Evolutionary conservation across 106 monocot genomes (phyloP).

Genomic region (Phalaenopsis aphrodite): DNA sequence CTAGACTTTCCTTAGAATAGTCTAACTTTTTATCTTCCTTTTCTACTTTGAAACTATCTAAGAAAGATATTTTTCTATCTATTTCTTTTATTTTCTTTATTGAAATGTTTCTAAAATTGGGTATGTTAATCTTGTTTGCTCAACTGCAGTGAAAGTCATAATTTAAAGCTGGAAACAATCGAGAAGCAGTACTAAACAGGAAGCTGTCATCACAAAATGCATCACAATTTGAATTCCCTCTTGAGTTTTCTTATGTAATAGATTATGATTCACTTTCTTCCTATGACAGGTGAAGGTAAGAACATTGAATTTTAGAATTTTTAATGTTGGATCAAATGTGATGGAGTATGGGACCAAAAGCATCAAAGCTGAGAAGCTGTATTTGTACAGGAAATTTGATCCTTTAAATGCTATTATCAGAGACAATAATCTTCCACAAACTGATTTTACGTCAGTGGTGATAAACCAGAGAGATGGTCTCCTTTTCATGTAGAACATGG

Average conservation of each 20-base stretch:
- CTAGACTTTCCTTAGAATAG: neutral
- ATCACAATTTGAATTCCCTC: neutral
- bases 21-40: neutral
- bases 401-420: constrained; percentile 36
- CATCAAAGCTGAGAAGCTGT: constrained; percentile 39
- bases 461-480: constrained; percentile 74
- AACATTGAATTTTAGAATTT: constrained; percentile 26
- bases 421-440: constrained; percentile 16
- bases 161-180: constrained; percentile 65
- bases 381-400: constrained; percentile 43
- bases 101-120: neutral
- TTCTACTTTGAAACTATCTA: neutral
- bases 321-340: constrained; percentile 37
- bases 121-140: neutral
- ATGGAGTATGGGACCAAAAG: constrained; percentile 54
- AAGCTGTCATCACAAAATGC: neutral
- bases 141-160: constrained; percentile 45
- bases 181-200: constrained; percentile 54
- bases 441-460: neutral
- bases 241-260: neutral
- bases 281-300: constrained; percentile 40
- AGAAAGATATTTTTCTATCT: neutral
- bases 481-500: constrained; percentile 61
- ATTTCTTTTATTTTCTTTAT: neutral
- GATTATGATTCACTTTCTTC: neutral